Conservation (phyloP, 306 rosid genomes). For the Carpinus fangiana region DNA sequence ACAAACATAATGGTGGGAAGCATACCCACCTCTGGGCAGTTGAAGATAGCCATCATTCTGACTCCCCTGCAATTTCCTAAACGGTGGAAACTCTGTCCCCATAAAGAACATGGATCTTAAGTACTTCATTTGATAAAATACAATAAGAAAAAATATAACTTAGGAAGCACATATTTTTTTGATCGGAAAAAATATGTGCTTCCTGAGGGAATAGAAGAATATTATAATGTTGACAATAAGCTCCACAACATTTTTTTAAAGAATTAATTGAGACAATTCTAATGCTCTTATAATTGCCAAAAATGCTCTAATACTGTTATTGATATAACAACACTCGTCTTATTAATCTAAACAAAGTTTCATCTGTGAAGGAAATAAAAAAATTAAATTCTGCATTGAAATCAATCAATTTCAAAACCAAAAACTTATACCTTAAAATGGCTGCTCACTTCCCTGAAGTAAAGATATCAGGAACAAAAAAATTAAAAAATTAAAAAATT, state of each 20-base stretch:
- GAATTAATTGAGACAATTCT: neutral
- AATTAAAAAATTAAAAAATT: too few species aligned
- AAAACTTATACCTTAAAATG: neutral
- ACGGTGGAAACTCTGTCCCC: conserved; percentile 58
- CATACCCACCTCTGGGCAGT: conserved; percentile 64
- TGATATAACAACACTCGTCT: too few species aligned
- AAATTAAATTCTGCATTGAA: neutral
- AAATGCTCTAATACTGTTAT: neutral
- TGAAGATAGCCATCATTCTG: conserved; percentile 48
- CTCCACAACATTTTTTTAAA: neutral
- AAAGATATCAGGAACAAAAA: neutral
- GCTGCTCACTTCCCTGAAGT: neutral
- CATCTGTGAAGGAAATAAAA: neutral
- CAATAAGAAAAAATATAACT: neutral
- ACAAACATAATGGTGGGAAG: conserved; percentile 6
- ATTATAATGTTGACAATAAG: neutral
- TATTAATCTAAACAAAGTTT: neutral
- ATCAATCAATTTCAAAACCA: neutral
- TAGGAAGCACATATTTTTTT: neutral
- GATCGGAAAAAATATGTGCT: too few species aligned
- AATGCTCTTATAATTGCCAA: neutral
- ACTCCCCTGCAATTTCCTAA: conserved; percentile 46
- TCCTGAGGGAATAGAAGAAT: neutral
- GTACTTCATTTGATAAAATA: conserved; percentile 12
- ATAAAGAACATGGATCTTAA: conserved; percentile 14